Percentiles rank a stretch among this genome's conserved stretches.
Conservation (phyloP, 106 monocot genomes). For the Xerophyta viscosa region DNA sequence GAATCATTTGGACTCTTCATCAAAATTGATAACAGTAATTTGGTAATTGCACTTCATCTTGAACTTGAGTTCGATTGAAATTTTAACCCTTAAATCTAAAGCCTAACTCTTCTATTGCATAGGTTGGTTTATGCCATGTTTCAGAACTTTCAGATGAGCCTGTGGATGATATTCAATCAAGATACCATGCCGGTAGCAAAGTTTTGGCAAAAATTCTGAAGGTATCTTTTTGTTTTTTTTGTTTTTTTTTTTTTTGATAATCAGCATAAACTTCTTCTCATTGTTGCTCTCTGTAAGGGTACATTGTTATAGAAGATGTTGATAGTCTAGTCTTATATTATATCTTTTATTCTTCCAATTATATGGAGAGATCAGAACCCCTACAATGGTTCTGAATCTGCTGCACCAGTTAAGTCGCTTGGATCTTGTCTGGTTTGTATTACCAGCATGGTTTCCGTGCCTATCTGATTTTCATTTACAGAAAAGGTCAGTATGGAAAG, state of each 20-base stretch:
- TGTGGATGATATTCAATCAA: slow-evolving; percentile 47
- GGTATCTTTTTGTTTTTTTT: slow-evolving; percentile 13
- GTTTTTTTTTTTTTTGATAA: slow-evolving; percentile 58
- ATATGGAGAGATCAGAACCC: too few species aligned
- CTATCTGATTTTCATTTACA: too few species aligned
- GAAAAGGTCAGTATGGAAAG: too few species aligned
- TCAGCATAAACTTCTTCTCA: too few species aligned
- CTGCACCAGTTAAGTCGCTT: too few species aligned
- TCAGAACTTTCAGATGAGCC: slow-evolving; percentile 71
- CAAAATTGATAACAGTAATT: slow-evolving; percentile 43
- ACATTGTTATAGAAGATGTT: too few species aligned
- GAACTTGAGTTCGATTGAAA: background rate
- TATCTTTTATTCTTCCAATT: too few species aligned
- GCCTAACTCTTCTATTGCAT: slow-evolving; percentile 4
- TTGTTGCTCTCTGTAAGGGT: background rate
- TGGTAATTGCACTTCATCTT: slow-evolving; percentile 35
- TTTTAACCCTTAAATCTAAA: too few species aligned
- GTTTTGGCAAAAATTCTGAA: slow-evolving; percentile 71
- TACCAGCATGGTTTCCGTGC: too few species aligned
- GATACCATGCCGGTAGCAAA: slow-evolving; percentile 45
- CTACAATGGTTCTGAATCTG: too few species aligned
- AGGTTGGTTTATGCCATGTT: slow-evolving; percentile 94
- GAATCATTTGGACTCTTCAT: slow-evolving; percentile 85
- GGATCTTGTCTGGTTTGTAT: too few species aligned
- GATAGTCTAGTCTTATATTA: too few species aligned